A percentile compares a stretch with the other conserved stretches of the same genome.
These are phyloP conservation scores for Colletotrichum camelliae DNA, from an alignment of 2,329 filamentous ascomycete species.

Conservation along the genomic window DNA sequence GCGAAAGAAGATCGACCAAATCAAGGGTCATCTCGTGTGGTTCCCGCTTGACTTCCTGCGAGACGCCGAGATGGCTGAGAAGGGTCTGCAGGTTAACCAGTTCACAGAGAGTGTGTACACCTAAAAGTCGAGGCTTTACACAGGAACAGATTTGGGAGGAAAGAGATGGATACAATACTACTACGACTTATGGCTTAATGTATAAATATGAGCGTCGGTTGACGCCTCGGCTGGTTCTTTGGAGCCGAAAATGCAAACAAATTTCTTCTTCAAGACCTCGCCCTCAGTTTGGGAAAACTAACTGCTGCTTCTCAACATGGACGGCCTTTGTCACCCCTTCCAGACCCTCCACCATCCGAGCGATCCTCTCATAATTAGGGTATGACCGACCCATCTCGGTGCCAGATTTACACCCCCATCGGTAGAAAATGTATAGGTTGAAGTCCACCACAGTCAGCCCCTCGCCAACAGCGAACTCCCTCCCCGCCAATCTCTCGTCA, in stretches of 20 bases:
- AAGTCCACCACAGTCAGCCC: not conserved
- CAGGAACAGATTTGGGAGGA: constrained; percentile 47
- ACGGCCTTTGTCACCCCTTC: not conserved
- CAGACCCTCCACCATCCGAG: not conserved
- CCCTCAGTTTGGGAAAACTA: accelerated
- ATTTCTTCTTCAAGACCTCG: not conserved
- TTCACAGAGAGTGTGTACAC: constrained; percentile 90
- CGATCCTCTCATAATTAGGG: not conserved
- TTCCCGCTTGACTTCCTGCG: constrained; percentile 90
- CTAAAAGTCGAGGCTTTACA: constrained; percentile 43
- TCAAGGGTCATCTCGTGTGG: constrained; percentile 88
- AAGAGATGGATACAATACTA: not conserved
- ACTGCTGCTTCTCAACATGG: not conserved
- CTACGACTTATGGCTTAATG: constrained; percentile 11
- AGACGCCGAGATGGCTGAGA: constrained; percentile 88
- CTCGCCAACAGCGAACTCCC: not conserved
- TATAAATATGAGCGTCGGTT: not conserved
- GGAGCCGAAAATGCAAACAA: not conserved
- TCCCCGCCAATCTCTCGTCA: not conserved
- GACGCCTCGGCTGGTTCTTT: not conserved
- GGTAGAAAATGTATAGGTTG: not conserved
- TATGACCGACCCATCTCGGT: not conserved
- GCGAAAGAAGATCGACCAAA: constrained; percentile 74
- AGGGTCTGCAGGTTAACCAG: constrained; percentile 82
- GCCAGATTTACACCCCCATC: not conserved